A percentile compares a stretch with the other conserved stretches of the same genome.
Evolutionary conservation across 345 rosid genomes (phyloP).

Genomic region (Psidium guajava): DNA sequence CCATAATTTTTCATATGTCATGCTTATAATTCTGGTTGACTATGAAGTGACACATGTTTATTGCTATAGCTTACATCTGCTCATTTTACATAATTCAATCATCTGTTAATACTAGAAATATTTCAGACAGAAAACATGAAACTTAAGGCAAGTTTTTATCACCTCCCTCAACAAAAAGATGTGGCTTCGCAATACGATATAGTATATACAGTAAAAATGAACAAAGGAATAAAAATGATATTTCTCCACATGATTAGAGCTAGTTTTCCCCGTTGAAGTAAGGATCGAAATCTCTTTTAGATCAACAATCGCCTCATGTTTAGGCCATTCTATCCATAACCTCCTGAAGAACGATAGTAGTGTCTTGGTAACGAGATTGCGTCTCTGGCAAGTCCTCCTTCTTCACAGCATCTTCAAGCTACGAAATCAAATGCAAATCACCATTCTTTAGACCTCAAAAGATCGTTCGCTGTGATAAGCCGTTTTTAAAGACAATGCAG

Average conservation of each 20-base stretch:
- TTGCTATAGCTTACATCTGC: not conserved
- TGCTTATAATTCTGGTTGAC: not conserved
- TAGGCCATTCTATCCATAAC: constrained; percentile 57
- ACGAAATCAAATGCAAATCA: not conserved
- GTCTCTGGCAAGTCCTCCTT: constrained; percentile 38
- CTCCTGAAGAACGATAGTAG: constrained; percentile 49
- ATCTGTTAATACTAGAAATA: not conserved
- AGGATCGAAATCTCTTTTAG: not conserved
- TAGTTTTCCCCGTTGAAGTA: not conserved
- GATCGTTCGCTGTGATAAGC: not conserved
- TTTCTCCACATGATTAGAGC: not conserved
- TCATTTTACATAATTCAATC: not conserved
- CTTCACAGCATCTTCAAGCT: constrained; percentile 73
- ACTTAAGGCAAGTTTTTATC: not conserved
- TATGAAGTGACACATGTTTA: not conserved
- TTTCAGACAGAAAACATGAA: not conserved
- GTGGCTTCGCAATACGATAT: not conserved
- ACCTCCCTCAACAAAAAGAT: not conserved
- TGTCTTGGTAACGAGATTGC: constrained; percentile 39
- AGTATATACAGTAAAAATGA: not conserved
- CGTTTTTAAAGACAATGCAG: not conserved
- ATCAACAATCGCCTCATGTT: not conserved
- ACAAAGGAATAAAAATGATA: not conserved
- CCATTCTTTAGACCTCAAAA: not conserved
- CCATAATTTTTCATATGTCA: not conserved